Conservation (phyloP, 202 grass and related monocot species). For the Elaeis oleifera region DNA sequence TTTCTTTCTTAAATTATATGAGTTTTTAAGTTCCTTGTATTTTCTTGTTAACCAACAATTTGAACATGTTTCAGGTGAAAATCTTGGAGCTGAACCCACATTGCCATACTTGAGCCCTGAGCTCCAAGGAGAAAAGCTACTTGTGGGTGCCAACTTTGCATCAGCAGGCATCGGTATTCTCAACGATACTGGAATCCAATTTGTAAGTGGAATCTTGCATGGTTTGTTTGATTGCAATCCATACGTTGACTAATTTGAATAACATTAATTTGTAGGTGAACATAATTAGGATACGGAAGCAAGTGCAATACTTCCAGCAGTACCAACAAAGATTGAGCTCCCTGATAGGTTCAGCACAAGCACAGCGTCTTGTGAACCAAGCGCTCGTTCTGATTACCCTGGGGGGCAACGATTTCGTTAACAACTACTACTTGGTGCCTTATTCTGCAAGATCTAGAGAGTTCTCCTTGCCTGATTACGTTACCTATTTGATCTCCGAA, state of each 20-base stretch:
- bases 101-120: slow-evolving; percentile 85
- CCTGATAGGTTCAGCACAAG: slow-evolving; percentile 25
- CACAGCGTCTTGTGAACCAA: slow-evolving; percentile 30
- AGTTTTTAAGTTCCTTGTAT: no score
- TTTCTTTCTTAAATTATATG: no score
- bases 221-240: background rate
- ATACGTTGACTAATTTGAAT: background rate
- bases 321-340: slow-evolving; percentile 58
- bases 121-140: slow-evolving; percentile 58
- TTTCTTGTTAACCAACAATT: no score
- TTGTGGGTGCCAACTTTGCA: slow-evolving; percentile 89
- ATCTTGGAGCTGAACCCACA: slow-evolving; percentile 48
- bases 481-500: slow-evolving; percentile 61
- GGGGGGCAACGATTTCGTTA: slow-evolving; percentile 95
- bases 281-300: slow-evolving; percentile 75
- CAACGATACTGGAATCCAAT: slow-evolving; percentile 91
- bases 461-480: slow-evolving; percentile 68
- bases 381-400: slow-evolving; percentile 65
- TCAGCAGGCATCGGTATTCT: slow-evolving; percentile 90
- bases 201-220: slow-evolving; percentile 30
- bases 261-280: slow-evolving; percentile 32
- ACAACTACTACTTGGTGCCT: slow-evolving; percentile 97
- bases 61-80: slow-evolving; percentile 42
- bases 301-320: slow-evolving; percentile 65
- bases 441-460: slow-evolving; percentile 60